Base-by-base conservation (phyloP, 345 rosid genomes). In the Laguncularia racemosa region DNA sequence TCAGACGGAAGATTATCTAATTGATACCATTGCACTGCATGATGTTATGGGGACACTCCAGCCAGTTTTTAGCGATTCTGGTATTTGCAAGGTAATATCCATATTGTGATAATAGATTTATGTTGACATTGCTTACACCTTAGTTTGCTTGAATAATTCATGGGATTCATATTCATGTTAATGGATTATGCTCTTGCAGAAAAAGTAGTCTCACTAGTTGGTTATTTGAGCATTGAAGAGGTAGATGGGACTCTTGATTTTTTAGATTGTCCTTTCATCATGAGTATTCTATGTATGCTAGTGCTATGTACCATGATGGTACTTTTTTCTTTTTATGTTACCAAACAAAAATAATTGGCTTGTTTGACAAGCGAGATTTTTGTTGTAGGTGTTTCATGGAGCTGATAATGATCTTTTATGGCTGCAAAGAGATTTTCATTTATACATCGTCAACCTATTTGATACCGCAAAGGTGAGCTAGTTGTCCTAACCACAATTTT, bases 351-450 rank as follows among this genome's bases (percentile, higher is more conserved):
- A 33, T 33, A 10, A 33, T 33, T 4, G 28, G 40, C 40, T 4
- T 33, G 40, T 33, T 33, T 33, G 40, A 33, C 40, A 33, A 33
- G 11, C 13, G 20, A 13, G 44, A 20, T 60, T 59, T 59, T 73
- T 52, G 38, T n/a, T 65, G 53, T 65, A 89, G 98, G 98, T 92
- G 64, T 92, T 92, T 72, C 98, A 89, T 51, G 95, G 98, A 52
- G 95, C 95, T 50, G 98, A 92, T 73, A 90, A 88, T 68, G 98
- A 92, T 67, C 73, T 92, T 61, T 73, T 89, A 16, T 92, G 98
- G 98, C 82, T 89, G 46, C 98, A 92, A 76, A 76, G 99, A 67
- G 99, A 89, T 75, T 92, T 92, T 71, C 96, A 84, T 63, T 78
- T 92, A 46, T 89, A 89, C 64, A 86, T 92, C 62, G 93, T 92